phyloP scores from a whole-genome alignment of 306 rosid species.

The peach (Prunus persica) region Prunus_persica_NCBIv2 NC_034012.1:22672501-22673000 shows the following conservation, averaged over 20 bases:
- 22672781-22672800: no score
- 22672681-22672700: not conserved
- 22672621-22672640: slow-evolving; percentile 98
- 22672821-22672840: no score
- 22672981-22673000: no score
- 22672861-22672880: no score
- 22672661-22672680: slow-evolving; percentile 24
- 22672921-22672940: no score
- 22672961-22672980: no score
- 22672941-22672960: no score
- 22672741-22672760: not conserved
- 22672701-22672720: not conserved
- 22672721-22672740: not conserved
- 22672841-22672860: no score
- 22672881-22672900: no score
- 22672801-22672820: no score
- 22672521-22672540: slow-evolving; percentile 17
- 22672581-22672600: slow-evolving; percentile 98
- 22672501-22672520: slow-evolving; percentile 26
- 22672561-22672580: slow-evolving; percentile 22
- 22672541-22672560: not conserved
- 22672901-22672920: no score
- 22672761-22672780: not conserved
- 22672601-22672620: slow-evolving; percentile 93
- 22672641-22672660: slow-evolving; percentile 97